These are phyloP conservation scores for Lactarius akahatsu DNA, from an alignment of 768 basidiomycete species.

Conservation along the genomic window DNA sequence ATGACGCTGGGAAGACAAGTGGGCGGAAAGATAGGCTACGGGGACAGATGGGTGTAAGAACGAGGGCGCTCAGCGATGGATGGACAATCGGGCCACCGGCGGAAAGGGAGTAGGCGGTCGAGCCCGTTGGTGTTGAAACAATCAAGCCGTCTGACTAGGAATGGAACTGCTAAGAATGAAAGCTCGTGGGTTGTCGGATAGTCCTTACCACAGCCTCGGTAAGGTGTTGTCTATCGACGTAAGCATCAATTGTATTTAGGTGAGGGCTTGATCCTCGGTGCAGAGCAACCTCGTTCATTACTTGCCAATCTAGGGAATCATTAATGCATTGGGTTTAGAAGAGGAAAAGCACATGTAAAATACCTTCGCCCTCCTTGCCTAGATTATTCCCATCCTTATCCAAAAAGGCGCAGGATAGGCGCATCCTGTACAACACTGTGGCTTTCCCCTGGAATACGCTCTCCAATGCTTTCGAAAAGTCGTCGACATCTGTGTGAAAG, in stretches of 20 bases:
- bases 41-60: conserved; percentile 95
- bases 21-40: conserved; percentile 90
- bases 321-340: conserved; percentile 18
- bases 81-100: conserved; percentile 97
- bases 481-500: conserved; percentile 70
- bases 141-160: conserved; percentile 88
- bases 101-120: conserved; percentile 93
- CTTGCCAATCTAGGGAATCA: conserved; percentile 74
- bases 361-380: conserved; percentile 58
- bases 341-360: neutral
- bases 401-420: conserved; percentile 78
- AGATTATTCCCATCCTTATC: conserved; percentile 58
- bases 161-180: conserved; percentile 24
- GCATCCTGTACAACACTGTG: conserved; percentile 86
- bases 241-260: conserved; percentile 90
- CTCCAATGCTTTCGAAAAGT: conserved; percentile 76
- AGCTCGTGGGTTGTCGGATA: conserved; percentile 16
- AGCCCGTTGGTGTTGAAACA: conserved; percentile 93
- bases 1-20: conserved; percentile 83
- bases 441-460: conserved; percentile 78
- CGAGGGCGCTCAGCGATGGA: conserved; percentile 84
- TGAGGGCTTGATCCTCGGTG: conserved; percentile 92
- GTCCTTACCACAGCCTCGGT: conserved; percentile 89
- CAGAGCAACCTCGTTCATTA: conserved; percentile 95
- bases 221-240: conserved; percentile 90